These are phyloP conservation scores for Talaromyces sp. DNA, from an alignment of 2,329 filamentous ascomycete genomes.

Conservation along the genomic window DNA sequence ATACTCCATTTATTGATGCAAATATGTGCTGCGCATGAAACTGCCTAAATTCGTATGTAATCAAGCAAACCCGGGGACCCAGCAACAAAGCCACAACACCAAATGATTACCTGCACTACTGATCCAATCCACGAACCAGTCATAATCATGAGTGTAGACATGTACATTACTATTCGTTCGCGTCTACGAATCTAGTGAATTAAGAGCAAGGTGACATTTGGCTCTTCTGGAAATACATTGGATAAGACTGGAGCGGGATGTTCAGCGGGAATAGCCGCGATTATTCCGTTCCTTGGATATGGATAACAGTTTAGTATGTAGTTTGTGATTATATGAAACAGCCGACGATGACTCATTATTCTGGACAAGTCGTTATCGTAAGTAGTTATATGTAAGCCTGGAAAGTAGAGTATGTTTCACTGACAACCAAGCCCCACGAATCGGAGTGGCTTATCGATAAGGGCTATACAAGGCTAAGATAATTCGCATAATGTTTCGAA, in stretches of 20 bases:
- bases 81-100: background rate
- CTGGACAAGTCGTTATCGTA: background rate
- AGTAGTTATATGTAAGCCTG: background rate
- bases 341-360: slow-evolving; percentile 4
- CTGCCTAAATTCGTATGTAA: background rate
- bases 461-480: background rate
- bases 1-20: background rate
- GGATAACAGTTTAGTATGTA: background rate
- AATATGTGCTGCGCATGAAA: background rate
- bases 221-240: slow-evolving; percentile 1
- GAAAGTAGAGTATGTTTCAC: background rate
- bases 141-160: background rate
- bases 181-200: background rate
- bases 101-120: background rate
- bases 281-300: background rate
- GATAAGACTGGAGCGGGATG: background rate
- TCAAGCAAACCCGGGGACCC: background rate
- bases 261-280: slow-evolving; percentile 6
- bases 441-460: slow-evolving; percentile 10
- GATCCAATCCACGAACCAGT: background rate
- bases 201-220: background rate
- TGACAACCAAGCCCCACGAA: background rate
- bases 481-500: slow-evolving; percentile 11
- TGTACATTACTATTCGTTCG: background rate
- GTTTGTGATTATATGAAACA: background rate